Evolutionary conservation across 345 rosid species (phyloP).

Genomic region (Mallotus nudiflorus): DNA sequence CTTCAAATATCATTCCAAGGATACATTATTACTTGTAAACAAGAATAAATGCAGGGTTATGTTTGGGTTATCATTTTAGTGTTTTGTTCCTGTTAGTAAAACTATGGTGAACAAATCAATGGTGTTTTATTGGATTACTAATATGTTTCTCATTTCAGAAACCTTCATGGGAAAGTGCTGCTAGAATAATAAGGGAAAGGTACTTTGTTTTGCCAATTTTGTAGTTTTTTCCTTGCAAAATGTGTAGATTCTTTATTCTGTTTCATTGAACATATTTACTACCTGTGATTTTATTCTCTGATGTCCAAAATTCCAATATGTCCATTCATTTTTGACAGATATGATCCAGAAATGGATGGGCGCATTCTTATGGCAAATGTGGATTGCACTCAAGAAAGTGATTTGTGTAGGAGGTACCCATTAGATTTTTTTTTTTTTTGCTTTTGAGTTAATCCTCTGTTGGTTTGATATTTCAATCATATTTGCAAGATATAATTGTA

Average conservation of each 20-base stretch:
- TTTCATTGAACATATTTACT: background rate
- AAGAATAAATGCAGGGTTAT: background rate
- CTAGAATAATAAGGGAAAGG: conserved; percentile 80
- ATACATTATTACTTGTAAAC: background rate
- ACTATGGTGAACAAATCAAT: background rate
- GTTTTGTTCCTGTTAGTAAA: background rate
- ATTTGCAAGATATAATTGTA: background rate
- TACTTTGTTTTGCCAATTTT: conserved; percentile 22
- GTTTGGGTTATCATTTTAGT: background rate
- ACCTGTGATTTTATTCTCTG: conserved; percentile 8
- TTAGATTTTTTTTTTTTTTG: conserved; percentile 8
- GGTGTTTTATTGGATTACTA: conserved; percentile 16
- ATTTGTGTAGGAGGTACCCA: conserved; percentile 83
- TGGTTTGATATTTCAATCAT: background rate
- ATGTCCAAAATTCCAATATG: conserved; percentile 16
- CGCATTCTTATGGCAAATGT: conserved; percentile 84
- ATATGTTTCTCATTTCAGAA: conserved; percentile 53
- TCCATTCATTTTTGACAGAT: conserved; percentile 44
- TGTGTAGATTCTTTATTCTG: background rate
- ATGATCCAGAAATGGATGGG: conserved; percentile 91
- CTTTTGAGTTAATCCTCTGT: conserved; percentile 13
- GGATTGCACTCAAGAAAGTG: conserved; percentile 82
- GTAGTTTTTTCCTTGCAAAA: background rate
- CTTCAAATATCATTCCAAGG: background rate
- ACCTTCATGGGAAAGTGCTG: conserved; percentile 99